Evolutionary conservation across 2,329 filamentous ascomycete genomes (phyloP), one percentile per base, ranked within the genome.

Genomic region (Tothia fuscella): DNA sequence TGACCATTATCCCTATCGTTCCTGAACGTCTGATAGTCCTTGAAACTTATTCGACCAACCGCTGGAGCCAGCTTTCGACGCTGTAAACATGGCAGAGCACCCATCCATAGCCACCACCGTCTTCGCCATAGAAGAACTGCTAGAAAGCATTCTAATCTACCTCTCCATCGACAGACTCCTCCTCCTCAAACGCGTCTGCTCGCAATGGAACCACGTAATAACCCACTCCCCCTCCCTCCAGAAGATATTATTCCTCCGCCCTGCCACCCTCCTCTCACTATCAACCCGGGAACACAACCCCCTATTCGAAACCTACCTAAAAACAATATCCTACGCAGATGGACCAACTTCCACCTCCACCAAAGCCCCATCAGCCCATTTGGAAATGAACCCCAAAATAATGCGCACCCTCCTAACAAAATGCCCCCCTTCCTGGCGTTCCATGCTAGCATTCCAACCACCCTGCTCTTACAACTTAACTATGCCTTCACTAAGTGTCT

Each of bases 391-490:
- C 12, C 39, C 39, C 12, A 29, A 31, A n/a, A 24, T 21, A 13
- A 34, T 41, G 30, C 39, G 39, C 16, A 41, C 33, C 33, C 31
- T 41, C 21, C 21, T 41, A 16, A 17, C 21, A 7, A 19, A 34
- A 14, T 41, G 39, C 31, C 39, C 39, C 21, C 22, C 22, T 24
- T 29, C 29, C 20, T 34, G 26, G 29, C 33, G 30, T 14, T 22
- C 26, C 14, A 41, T 41, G 39, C 33, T 20, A 20, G 34, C 34
- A 31, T 41, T 41, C 20, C 30, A 34, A 21, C 39, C 39, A 16
- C 39, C 39, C 14, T 41, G 39, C 28, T 21, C 25, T 19, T 41
- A 41, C 31, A 33, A 31, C 29, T 31, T 41, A n/a, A 41, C 39
- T 1, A 25, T 41, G 39, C 39, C 39, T 20, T 31, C 25, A 13